Base-by-base conservation (phyloP, 1,284 basidiomycete species). In the Schizopora paradoxa region DNA sequence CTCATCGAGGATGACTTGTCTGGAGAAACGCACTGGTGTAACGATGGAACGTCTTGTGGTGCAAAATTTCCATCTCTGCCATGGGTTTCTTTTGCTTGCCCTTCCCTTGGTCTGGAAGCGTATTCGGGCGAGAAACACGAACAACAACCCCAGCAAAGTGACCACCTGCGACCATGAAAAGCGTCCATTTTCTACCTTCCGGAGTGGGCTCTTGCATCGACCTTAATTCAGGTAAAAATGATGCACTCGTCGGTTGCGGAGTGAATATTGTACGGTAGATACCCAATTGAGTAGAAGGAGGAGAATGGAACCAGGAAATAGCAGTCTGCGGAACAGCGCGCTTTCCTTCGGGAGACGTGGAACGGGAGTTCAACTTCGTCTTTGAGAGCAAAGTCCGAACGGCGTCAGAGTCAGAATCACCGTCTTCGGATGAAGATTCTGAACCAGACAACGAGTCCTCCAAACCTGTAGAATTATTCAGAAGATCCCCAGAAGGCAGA, bases 11-110 rank as follows among this genome's bases (percentile, higher is more conserved):
- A 6, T 7, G 37, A 11, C 27, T 1, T 38, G n/a, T n/a, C n/a
- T n/a, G 31, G 14, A 22, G 10, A 16, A 47, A 66, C 78, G 50
- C 50, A 95, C 92, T 99, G 0, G 96, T 99, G 64, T 99, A 99
- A 5, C 96, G 83, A 65, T 99, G 96, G 65, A 98, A 99, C 0
- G 96, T 98, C 67, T 99, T 99, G 62, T 96, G 91, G 50, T 76
- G 74, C 33, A 99, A 58, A 2, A 99, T 78, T 58, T 94, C 84
- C 2, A 84, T 79, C 41, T 86, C 82, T 2, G 79, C 69, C 55
- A 74, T 81, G 0, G 76, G 71, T 52, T 65, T 82, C 63, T 66
- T 79, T 52, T 72, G 73, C 55, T 79, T 82, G 51, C 79, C 76
- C 51, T 71, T 79, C 56, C 70, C 75, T 44, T 68, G 73, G 27